phyloP scores from a whole-genome alignment of 805 yeast species.

The Candida oleophila region DNA sequence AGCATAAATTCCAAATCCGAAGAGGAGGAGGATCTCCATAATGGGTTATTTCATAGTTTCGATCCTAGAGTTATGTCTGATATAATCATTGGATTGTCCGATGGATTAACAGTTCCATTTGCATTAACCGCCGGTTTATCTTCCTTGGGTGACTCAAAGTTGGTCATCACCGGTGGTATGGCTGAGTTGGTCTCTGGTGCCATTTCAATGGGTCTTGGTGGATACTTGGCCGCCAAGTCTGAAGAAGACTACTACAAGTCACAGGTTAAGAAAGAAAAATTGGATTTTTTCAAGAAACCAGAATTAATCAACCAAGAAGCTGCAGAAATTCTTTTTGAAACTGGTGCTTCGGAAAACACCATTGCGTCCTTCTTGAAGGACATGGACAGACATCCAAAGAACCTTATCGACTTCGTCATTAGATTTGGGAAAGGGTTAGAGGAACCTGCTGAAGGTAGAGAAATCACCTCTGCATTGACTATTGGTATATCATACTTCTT shows the following conservation, averaged over 20 bases:
- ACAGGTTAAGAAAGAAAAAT: conserved; percentile 71
- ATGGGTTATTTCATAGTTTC: conserved; percentile 49
- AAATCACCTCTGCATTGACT: conserved; percentile 81
- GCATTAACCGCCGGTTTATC: conserved; percentile 96
- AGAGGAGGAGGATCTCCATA: conserved; percentile 21
- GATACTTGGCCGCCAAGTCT: conserved; percentile 89
- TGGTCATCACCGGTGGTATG: conserved; percentile 96
- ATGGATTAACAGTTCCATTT: conserved; percentile 97
- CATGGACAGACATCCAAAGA: conserved; percentile 71
- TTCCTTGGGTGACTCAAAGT: conserved; percentile 81
- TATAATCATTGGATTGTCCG: conserved; percentile 88
- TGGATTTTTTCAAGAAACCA: conserved; percentile 62
- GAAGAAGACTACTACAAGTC: conserved; percentile 75
- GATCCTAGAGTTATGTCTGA: conserved; percentile 96
- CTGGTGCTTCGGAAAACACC: conserved; percentile 72
- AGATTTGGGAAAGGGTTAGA: conserved; percentile 90
- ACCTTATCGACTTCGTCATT: conserved; percentile 82
- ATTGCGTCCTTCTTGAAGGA: conserved; percentile 72
- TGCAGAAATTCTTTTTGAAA: conserved; percentile 75
- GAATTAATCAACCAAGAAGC: conserved; percentile 72
- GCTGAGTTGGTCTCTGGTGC: conserved; percentile 98
- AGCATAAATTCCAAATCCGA: conserved; percentile 16
- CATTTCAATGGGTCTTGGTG: conserved; percentile 97
- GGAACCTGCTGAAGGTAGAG: conserved; percentile 92
- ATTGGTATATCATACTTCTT: conserved; percentile 86